Conservation (phyloP, 2,329 filamentous ascomycete genomes). For the Fusarium pseudoanthophilum region DNA sequence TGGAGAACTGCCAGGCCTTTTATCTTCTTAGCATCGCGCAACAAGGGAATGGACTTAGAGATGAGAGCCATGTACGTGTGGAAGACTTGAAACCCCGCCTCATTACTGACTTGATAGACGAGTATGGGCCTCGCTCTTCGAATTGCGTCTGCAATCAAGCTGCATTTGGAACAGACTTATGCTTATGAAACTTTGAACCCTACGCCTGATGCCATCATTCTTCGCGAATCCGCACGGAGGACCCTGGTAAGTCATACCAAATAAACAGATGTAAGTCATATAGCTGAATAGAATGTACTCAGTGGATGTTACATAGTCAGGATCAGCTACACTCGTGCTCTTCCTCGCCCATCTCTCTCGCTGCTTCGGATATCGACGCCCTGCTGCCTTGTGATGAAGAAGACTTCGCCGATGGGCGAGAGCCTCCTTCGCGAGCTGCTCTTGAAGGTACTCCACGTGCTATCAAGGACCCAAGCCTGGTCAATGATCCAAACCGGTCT, state of each 20-base stretch:
- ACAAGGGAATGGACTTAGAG: conserved; percentile 64
- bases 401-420: conserved; percentile 60
- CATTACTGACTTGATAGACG: conserved; percentile 51
- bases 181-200: conserved; percentile 50
- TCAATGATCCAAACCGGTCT: conserved; percentile 58
- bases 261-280: neutral
- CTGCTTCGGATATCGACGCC: conserved; percentile 64
- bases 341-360: conserved; percentile 61
- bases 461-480: conserved; percentile 56
- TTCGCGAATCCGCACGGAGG: conserved; percentile 65
- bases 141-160: conserved; percentile 65
- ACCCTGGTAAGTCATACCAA: conserved; percentile 58
- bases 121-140: conserved; percentile 67
- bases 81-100: neutral
- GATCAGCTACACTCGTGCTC: conserved; percentile 67
- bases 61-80: conserved; percentile 63
- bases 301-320: conserved; percentile 71
- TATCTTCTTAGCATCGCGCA: conserved; percentile 69
- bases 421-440: conserved; percentile 62
- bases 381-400: conserved; percentile 64
- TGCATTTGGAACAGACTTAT: conserved; percentile 68
- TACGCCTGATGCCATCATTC: conserved; percentile 57
- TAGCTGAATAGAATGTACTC: conserved; percentile 2
- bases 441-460: conserved; percentile 65
- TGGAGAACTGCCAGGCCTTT: conserved; percentile 68